These are phyloP conservation scores for Penicillium cataractarum DNA, from an alignment of 495 filamentous ascomycete genomes.

Conservation along the genomic window DNA sequence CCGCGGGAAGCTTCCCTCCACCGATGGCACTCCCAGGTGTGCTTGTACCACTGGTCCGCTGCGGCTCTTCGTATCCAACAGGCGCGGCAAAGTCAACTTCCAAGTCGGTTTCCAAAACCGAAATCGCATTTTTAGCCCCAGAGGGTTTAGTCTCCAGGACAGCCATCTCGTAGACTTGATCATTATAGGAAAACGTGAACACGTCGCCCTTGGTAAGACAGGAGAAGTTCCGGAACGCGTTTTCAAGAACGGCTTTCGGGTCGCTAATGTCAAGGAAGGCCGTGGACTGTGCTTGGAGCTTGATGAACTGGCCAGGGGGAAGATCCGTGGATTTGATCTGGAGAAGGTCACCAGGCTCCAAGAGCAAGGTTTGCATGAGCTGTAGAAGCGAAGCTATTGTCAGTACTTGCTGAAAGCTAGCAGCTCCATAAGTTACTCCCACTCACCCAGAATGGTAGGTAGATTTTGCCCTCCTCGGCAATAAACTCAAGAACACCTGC, in stretches of 20 bases:
- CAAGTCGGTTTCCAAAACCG: constrained; percentile 92
- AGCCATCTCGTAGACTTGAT: constrained; percentile 86
- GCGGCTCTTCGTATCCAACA: constrained; percentile 88
- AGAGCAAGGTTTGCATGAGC: constrained; percentile 90
- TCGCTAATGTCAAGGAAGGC: constrained; percentile 95
- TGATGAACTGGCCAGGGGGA: constrained; percentile 86
- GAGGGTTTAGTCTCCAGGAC: constrained; percentile 91
- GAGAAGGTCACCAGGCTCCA: constrained; percentile 91
- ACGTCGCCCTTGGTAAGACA: constrained; percentile 89
- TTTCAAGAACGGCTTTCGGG: constrained; percentile 96
- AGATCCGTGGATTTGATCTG: constrained; percentile 94
- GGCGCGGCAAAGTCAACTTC: constrained; percentile 94
- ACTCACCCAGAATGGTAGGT: constrained; percentile 91
- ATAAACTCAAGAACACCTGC: constrained; percentile 97
- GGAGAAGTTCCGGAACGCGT: constrained; percentile 91
- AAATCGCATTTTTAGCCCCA: constrained; percentile 74
- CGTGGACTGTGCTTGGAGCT: constrained; percentile 89
- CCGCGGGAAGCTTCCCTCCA: constrained; percentile 60
- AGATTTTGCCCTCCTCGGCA: constrained; percentile 94
- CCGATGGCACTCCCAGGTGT: constrained; percentile 67
- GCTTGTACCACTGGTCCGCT: constrained; percentile 61
- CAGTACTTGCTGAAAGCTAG: constrained; percentile 5
- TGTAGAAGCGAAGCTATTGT: constrained; percentile 36
- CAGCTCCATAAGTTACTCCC: not conserved
- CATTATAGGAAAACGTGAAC: constrained; percentile 95